Conservation (phyloP, 192 early-diverging fungal genomes). For the Umbelopsis vinacea region DNA sequence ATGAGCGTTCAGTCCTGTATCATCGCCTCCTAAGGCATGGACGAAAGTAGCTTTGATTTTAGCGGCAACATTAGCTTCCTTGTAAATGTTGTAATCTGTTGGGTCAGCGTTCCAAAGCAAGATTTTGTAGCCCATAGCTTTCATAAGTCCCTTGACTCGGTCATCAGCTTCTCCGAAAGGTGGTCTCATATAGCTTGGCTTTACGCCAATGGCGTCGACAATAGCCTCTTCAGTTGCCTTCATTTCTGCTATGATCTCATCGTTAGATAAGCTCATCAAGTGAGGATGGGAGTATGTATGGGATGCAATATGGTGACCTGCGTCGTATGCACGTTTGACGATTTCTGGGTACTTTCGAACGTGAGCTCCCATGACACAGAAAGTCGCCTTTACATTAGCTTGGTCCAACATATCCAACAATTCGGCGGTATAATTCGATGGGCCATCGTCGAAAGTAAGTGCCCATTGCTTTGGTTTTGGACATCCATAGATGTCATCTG, state of each 20-base stretch:
- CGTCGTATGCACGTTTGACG: constrained; percentile 48
- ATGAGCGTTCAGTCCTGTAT: constrained; percentile 25
- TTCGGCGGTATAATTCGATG: constrained; percentile 50
- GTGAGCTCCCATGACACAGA: constrained; percentile 67
- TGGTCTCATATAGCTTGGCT: constrained; percentile 63
- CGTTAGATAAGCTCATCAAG: constrained; percentile 48
- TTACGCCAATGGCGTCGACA: constrained; percentile 52
- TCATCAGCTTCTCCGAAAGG: constrained; percentile 66
- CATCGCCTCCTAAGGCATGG: not conserved
- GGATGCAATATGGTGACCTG: constrained; percentile 66
- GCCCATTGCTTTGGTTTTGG: constrained; percentile 32
- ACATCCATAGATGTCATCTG: constrained; percentile 35
- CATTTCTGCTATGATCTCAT: constrained; percentile 47
- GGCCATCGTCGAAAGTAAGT: constrained; percentile 64
- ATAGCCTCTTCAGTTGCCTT: constrained; percentile 53
- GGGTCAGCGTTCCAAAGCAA: constrained; percentile 46
- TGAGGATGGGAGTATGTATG: constrained; percentile 59
- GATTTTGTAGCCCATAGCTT: constrained; percentile 39
- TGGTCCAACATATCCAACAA: constrained; percentile 58
- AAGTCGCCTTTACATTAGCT: constrained; percentile 65
- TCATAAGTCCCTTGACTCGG: constrained; percentile 54
- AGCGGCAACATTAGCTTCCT: constrained; percentile 11
- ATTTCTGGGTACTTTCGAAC: constrained; percentile 51
- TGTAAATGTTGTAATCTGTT: constrained; percentile 35
- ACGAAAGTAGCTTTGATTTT: constrained; percentile 19